phyloP scores from a whole-genome alignment of 768 basidiomycete species.

The Calvatia gigantea region DNA sequence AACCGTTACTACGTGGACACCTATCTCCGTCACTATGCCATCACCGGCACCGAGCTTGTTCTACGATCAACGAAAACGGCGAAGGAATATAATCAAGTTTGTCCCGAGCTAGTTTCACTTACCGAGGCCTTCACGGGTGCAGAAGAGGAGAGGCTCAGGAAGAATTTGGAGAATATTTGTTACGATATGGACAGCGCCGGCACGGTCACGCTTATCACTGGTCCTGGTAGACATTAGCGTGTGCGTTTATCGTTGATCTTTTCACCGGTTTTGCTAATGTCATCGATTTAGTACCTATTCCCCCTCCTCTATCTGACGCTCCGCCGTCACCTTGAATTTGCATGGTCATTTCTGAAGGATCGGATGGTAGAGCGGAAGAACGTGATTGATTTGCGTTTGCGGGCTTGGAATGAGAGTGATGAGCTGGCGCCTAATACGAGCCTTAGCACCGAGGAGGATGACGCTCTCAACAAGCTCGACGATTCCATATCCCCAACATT shows the following conservation, averaged over 20 bases:
- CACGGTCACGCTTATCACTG: constrained; percentile 31
- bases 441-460: neutral
- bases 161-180: constrained; percentile 23
- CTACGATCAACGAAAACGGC: constrained; percentile 28
- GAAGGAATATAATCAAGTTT: constrained; percentile 21
- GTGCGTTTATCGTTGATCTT: constrained; percentile 18
- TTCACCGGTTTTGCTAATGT: neutral
- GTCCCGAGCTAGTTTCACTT: constrained; percentile 23
- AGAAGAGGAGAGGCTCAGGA: constrained; percentile 29
- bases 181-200: constrained; percentile 32
- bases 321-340: constrained; percentile 14
- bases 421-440: neutral
- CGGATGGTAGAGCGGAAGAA: neutral
- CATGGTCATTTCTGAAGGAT: constrained; percentile 1
- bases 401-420: neutral
- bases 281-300: constrained; percentile 16
- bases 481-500: constrained; percentile 21
- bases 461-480: neutral
- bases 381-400: neutral
- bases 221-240: constrained; percentile 31
- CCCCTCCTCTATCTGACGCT: constrained; percentile 20
- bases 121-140: constrained; percentile 22
- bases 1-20: constrained; percentile 29
- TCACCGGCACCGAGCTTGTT: constrained; percentile 30
- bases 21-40: constrained; percentile 28